A percentile compares a stretch with the other conserved stretches of the same genome.
phyloP scores from a whole-genome alignment of 805 yeast species.

The Candida jianshihensis region DNA sequence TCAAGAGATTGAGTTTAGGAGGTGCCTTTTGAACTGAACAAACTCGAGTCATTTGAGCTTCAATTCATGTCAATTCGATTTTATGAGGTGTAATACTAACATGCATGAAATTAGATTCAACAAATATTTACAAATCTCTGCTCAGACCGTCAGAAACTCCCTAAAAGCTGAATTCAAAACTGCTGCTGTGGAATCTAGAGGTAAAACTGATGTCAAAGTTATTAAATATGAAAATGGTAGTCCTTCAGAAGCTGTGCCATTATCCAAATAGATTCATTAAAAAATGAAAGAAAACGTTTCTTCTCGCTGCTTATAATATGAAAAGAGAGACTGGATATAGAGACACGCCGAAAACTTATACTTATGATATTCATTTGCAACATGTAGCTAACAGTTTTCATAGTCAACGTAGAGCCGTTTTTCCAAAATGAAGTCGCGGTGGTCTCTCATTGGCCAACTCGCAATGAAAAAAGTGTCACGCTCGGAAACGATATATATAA shows the following conservation, averaged over 20 bases:
- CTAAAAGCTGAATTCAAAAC: conserved; percentile 82
- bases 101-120: conserved; percentile 47
- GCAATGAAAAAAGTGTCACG: no score
- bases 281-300: no score
- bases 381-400: no score
- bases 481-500: no score
- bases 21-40: background rate
- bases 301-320: no score
- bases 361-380: no score
- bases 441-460: no score
- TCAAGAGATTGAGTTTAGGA: no score
- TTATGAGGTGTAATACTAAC: conserved; percentile 6
- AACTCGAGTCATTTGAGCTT: background rate
- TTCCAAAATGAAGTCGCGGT: no score
- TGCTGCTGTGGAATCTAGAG: conserved; percentile 62
- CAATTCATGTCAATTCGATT: background rate
- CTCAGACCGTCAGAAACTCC: conserved; percentile 80
- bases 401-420: no score
- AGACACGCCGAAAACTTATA: no score
- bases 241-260: conserved; percentile 29
- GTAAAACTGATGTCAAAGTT: conserved; percentile 64
- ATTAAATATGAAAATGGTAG: conserved; percentile 68
- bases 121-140: conserved; percentile 87
- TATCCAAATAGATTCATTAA: conserved; percentile 18
- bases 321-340: no score